These are phyloP conservation scores for Aureobasidium sp. DNA, from an alignment of 2,329 filamentous ascomycete species.

Conservation along the genomic window DNA sequence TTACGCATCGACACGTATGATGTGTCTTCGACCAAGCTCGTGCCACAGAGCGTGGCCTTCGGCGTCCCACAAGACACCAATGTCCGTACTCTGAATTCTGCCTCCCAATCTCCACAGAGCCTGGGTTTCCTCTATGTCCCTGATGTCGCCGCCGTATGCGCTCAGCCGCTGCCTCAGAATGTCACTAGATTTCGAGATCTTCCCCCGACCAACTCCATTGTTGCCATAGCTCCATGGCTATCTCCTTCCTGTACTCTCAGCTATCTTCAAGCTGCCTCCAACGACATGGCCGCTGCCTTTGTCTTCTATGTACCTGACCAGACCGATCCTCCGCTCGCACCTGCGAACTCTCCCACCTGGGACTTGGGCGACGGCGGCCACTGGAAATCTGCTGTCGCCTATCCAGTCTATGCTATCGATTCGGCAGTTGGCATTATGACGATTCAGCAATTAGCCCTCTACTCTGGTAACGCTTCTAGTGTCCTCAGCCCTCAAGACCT, in stretches of 20 bases:
- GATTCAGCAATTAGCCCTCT: conserved; percentile 62
- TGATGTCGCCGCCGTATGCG: conserved; percentile 47
- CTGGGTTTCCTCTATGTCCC: conserved; percentile 82
- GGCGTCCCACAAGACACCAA: conserved; percentile 32
- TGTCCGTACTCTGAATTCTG: conserved; percentile 68
- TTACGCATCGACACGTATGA: background rate
- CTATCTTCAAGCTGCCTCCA: conserved; percentile 56
- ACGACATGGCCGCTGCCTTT: conserved; percentile 52
- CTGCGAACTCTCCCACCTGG: conserved; percentile 58
- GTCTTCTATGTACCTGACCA: conserved; percentile 45
- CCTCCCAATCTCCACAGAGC: conserved; percentile 51
- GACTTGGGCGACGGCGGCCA: conserved; percentile 55
- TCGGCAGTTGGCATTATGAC: conserved; percentile 56
- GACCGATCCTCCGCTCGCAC: conserved; percentile 52
- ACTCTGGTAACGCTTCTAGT: conserved; percentile 63
- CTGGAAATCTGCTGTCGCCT: conserved; percentile 66
- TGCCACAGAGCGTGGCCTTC: background rate
- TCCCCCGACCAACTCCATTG: conserved; percentile 57
- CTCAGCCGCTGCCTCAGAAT: conserved; percentile 69
- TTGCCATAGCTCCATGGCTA: conserved; percentile 84
- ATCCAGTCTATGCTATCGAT: conserved; percentile 75
- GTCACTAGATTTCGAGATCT: conserved; percentile 66
- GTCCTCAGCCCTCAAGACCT: conserved; percentile 27
- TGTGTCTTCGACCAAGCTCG: background rate
- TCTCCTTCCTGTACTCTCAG: conserved; percentile 61